phyloP scores from a whole-genome alignment of 768 basidiomycete genomes.

The Leccinellum luteum region DNA sequence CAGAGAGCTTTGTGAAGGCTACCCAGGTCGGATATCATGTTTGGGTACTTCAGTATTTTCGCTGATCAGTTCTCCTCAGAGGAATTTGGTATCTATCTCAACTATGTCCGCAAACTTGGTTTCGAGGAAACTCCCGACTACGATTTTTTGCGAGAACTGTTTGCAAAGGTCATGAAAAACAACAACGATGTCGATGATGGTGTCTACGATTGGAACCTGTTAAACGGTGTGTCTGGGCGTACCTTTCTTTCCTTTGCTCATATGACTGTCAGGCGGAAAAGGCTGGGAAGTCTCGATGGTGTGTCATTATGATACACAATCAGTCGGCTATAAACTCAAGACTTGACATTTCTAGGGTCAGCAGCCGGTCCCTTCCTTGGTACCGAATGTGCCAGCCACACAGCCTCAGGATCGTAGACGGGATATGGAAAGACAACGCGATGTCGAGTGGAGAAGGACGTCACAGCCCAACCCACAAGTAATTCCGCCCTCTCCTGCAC shows the following conservation, averaged over 20 bases:
- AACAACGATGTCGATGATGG: constrained; percentile 90
- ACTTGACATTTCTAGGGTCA: constrained; percentile 43
- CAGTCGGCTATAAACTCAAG: constrained; percentile 7
- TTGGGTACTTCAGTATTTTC: not conserved
- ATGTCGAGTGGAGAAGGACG: constrained; percentile 61
- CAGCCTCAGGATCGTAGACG: constrained; percentile 59
- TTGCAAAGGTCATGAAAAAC: constrained; percentile 90
- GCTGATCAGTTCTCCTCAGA: constrained; percentile 47
- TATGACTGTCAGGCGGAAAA: constrained; percentile 61
- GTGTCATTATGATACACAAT: constrained; percentile 29
- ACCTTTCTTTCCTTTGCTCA: constrained; percentile 4
- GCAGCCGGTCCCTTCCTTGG: constrained; percentile 62
- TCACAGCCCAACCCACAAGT: constrained; percentile 55
- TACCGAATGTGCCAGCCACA: constrained; percentile 51
- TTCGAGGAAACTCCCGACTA: constrained; percentile 99
- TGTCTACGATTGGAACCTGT: constrained; percentile 92
- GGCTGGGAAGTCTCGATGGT: constrained; percentile 90
- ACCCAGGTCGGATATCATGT: constrained; percentile 64
- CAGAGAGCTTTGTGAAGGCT: constrained; percentile 94
- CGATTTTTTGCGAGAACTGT: constrained; percentile 94
- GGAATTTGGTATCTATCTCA: constrained; percentile 97
- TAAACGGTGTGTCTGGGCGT: constrained; percentile 59
- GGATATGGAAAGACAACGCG: constrained; percentile 50
- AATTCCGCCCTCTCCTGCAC: constrained; percentile 72
- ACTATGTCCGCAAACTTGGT: constrained; percentile 98